A percentile compares a stretch with the other conserved stretches of the same genome.
phyloP scores from a whole-genome alignment of 2,329 filamentous ascomycete genomes.

The Kalmusia sp. region DNA sequence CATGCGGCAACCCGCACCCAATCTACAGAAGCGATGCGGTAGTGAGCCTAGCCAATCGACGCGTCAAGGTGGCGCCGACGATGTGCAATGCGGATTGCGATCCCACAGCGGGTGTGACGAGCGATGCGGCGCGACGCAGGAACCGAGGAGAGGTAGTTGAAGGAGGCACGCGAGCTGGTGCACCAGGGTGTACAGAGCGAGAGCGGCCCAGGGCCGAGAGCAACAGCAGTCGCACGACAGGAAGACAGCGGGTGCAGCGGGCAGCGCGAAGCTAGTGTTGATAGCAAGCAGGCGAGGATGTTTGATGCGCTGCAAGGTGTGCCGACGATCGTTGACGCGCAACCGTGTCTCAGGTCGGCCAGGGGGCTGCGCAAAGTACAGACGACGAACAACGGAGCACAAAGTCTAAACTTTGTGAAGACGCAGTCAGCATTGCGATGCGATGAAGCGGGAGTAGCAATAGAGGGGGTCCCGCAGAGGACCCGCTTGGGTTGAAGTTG shows the following conservation, averaged over 20 bases:
- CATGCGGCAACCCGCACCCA: conserved; percentile 45
- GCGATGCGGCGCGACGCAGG: neutral
- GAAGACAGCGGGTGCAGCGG: conserved; percentile 9
- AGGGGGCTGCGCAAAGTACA: conserved; percentile 24
- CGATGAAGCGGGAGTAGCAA: conserved; percentile 32
- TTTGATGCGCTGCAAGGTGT: conserved; percentile 21
- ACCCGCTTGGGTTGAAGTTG: conserved; percentile 29
- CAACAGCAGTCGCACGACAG: neutral
- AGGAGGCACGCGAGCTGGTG: neutral
- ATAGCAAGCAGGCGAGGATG: conserved; percentile 17
- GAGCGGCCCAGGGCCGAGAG: neutral
- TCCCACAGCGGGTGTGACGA: neutral
- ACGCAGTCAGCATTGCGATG: conserved; percentile 42
- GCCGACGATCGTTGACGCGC: conserved; percentile 27
- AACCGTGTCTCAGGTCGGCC: conserved; percentile 39
- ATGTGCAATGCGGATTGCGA: neutral
- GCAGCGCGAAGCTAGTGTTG: conserved; percentile 14
- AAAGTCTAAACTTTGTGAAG: conserved; percentile 28
- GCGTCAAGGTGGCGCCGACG: neutral
- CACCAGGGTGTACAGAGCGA: neutral
- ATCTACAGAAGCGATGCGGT: conserved; percentile 8
- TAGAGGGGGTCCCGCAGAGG: conserved; percentile 22
- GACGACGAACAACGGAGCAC: conserved; percentile 10
- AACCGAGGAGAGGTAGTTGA: neutral
- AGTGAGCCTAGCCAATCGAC: conserved; percentile 1